Conservation (phyloP, 148 eudicot genomes). For the Pharnaceum exiguum region DNA sequence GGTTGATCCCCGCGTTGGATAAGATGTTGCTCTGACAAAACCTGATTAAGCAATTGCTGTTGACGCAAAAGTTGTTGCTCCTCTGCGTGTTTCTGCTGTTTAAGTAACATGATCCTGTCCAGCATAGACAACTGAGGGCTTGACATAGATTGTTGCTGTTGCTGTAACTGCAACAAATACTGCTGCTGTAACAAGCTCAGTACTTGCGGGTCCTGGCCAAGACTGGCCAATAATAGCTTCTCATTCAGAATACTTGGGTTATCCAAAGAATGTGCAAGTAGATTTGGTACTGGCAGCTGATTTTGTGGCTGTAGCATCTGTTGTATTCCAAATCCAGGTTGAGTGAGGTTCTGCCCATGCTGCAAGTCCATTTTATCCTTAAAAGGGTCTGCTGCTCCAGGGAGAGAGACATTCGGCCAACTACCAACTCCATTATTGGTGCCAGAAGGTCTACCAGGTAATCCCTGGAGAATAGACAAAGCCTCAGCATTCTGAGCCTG, state of each 20-base stretch:
- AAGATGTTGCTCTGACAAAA: constrained; percentile 58
- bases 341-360: constrained; percentile 52
- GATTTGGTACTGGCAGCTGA: constrained; percentile 37
- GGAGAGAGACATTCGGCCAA: constrained; percentile 55
- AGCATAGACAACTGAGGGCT: constrained; percentile 58
- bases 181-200: constrained; percentile 78
- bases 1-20: constrained; percentile 45
- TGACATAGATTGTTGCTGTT: constrained; percentile 52
- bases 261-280: constrained; percentile 43
- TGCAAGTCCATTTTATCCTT: constrained; percentile 55
- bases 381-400: constrained; percentile 47
- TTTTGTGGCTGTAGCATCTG: constrained; percentile 62
- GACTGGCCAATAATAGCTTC: constrained; percentile 59
- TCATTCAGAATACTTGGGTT: constrained; percentile 45
- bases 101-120: constrained; percentile 70
- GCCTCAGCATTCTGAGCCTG: constrained; percentile 58
- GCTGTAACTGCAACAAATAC: constrained; percentile 63
- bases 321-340: constrained; percentile 45
- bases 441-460: constrained; percentile 50
- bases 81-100: constrained; percentile 83
- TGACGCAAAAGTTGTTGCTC: constrained; percentile 62
- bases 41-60: constrained; percentile 72
- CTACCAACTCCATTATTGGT: constrained; percentile 41
- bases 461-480: constrained; percentile 65
- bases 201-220: constrained; percentile 73